A percentile compares a stretch with the other conserved stretches of the same genome.
Evolutionary conservation across 257 asterid genomes (phyloP).

Genomic region (Solanum chmielewskii): DNA sequence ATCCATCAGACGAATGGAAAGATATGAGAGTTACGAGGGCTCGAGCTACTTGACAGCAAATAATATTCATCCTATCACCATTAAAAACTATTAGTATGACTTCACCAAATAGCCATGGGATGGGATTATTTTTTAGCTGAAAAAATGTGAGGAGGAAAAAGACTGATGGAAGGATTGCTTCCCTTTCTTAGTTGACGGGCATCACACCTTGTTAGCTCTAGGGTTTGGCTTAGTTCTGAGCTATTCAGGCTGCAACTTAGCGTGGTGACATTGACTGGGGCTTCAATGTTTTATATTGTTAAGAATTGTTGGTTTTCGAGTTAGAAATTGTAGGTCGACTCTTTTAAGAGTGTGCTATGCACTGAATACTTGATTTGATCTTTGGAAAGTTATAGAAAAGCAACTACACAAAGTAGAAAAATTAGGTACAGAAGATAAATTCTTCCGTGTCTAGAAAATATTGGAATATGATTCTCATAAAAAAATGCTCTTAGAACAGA

Average conservation of each 20-base stretch:
- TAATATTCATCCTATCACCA: neutral
- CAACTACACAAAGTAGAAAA: neutral
- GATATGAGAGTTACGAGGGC: neutral
- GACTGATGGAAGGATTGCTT: neutral
- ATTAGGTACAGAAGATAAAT: neutral
- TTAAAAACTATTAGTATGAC: neutral
- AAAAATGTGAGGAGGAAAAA: neutral
- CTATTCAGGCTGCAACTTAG: neutral
- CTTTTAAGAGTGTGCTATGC: neutral
- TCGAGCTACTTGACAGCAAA: neutral
- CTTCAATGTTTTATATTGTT: neutral
- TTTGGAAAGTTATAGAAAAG: neutral
- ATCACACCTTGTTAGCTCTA: neutral
- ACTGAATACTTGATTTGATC: neutral
- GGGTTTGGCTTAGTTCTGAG: neutral
- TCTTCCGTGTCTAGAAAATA: neutral
- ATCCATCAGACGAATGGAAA: neutral
- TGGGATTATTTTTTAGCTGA: neutral
- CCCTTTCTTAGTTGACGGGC: neutral
- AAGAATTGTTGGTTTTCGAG: neutral
- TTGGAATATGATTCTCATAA: neutral
- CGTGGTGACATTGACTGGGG: neutral
- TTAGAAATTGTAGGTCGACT: neutral
- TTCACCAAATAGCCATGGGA: neutral
- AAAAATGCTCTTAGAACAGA: neutral